Conservation (phyloP, 257 asterid species). For the Cruciata laevipes region DNA sequence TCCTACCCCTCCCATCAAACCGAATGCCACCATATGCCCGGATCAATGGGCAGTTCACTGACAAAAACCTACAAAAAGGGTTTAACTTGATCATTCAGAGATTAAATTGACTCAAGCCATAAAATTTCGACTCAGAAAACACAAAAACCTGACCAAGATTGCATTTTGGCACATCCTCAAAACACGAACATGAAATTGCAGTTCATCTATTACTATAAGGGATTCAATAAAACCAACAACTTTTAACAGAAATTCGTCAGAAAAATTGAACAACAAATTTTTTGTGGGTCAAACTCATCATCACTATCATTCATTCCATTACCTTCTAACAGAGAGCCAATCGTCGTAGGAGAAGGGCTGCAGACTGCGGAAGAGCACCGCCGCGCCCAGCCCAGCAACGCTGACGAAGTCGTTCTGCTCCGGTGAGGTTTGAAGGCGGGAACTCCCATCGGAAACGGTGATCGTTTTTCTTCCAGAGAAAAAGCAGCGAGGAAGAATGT, state of each 20-base stretch:
- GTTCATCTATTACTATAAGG: background rate
- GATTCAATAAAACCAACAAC: background rate
- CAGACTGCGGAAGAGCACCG: constrained; percentile 68
- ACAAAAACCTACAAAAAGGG: constrained; percentile 52
- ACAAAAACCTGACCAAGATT: too few relatives aligned
- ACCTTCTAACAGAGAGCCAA: constrained; percentile 87
- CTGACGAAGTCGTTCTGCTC: constrained; percentile 44
- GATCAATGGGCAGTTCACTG: constrained; percentile 66
- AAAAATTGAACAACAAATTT: too few relatives aligned
- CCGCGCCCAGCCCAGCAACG: constrained; percentile 88
- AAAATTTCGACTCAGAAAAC: too few relatives aligned
- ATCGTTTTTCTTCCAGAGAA: constrained; percentile 72
- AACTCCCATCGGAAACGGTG: constrained; percentile 14
- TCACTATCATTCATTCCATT: too few relatives aligned
- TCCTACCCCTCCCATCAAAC: constrained; percentile 54
- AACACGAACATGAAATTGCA: background rate
- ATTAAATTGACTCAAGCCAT: background rate
- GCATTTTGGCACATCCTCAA: background rate
- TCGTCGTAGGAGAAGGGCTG: constrained; percentile 63
- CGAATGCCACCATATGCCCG: constrained; percentile 98
- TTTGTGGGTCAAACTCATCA: too few relatives aligned
- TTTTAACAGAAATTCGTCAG: background rate
- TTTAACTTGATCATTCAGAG: background rate
- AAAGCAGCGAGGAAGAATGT: constrained; percentile 67
- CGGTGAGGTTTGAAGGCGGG: constrained; percentile 19